A percentile compares a stretch with the other conserved stretches of the same genome.
These are phyloP conservation scores for Sporodiniella umbellata DNA, from an alignment of 371 early-diverging fungal species.

Conservation along the genomic window DNA sequence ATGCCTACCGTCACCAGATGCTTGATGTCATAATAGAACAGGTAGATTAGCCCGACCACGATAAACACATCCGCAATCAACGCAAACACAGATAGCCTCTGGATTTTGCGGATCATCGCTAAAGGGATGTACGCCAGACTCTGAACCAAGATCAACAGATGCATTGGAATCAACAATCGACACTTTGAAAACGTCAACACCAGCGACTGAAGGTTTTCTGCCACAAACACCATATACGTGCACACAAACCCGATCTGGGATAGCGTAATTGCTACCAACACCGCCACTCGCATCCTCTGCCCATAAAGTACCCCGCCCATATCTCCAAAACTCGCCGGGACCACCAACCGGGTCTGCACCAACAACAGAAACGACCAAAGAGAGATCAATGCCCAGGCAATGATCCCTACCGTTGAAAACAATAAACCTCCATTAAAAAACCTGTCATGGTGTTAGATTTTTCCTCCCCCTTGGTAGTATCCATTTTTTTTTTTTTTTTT, in stretches of 20 bases:
- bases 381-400: conserved; percentile 54
- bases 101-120: conserved; percentile 80
- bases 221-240: conserved; percentile 87
- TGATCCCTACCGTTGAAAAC: conserved; percentile 54
- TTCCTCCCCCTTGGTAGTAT: too few species aligned
- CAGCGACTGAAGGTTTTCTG: conserved; percentile 75
- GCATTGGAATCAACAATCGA: conserved; percentile 44
- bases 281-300: conserved; percentile 62
- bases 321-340: conserved; percentile 65
- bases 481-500: background rate
- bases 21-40: conserved; percentile 71
- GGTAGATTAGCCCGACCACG: conserved; percentile 71
- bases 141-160: conserved; percentile 68
- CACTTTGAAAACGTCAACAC: conserved; percentile 63
- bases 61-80: conserved; percentile 86
- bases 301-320: conserved; percentile 78
- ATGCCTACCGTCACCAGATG: conserved; percentile 54
- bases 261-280: conserved; percentile 76
- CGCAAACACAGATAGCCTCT: conserved; percentile 74
- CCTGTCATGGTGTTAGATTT: too few species aligned
- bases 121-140: conserved; percentile 78
- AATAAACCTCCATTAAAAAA: conserved; percentile 70
- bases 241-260: conserved; percentile 87
- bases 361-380: conserved; percentile 61
- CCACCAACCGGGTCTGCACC: conserved; percentile 55